phyloP scores from a whole-genome alignment of 2,329 filamentous ascomycete genomes.

The Aspergillus costaricaensis region DNA sequence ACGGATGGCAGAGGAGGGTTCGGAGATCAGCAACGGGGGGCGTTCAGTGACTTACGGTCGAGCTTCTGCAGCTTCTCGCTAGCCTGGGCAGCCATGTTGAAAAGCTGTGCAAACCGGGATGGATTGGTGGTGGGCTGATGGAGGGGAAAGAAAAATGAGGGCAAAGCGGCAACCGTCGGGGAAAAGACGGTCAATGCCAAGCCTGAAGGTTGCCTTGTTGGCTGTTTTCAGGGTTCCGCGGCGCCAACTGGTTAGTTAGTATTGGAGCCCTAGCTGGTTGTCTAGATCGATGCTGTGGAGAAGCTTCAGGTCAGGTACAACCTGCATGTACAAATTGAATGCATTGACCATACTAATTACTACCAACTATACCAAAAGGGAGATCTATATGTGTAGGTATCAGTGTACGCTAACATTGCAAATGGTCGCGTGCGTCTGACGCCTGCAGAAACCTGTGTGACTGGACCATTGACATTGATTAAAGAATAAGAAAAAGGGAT shows the following conservation, averaged over 20 bases:
- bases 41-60: constrained; percentile 34
- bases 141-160: constrained; percentile 23
- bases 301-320: not conserved
- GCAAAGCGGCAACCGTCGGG: constrained; percentile 12
- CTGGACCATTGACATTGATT: too few relatives aligned
- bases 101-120: constrained; percentile 21
- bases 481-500: not conserved
- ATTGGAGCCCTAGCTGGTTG: not conserved
- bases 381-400: too few relatives aligned
- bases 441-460: too few relatives aligned
- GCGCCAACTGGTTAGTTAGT: not conserved
- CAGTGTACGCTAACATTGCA: too few relatives aligned
- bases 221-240: not conserved
- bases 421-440: too few relatives aligned
- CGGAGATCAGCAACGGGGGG: not conserved
- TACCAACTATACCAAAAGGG: too few relatives aligned
- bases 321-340: not conserved
- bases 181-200: constrained; percentile 14
- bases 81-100: constrained; percentile 46
- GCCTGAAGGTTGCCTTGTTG: constrained; percentile 5
- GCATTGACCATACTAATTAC: too few relatives aligned
- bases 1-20: not conserved
- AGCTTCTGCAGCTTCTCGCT: constrained; percentile 45
- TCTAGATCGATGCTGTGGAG: not conserved
- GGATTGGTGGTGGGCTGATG: constrained; percentile 24